Evolutionary conservation across 768 basidiomycete genomes (phyloP), one percentile per base, ranked within the genome.

Genomic region (Leccinum variicolor): DNA sequence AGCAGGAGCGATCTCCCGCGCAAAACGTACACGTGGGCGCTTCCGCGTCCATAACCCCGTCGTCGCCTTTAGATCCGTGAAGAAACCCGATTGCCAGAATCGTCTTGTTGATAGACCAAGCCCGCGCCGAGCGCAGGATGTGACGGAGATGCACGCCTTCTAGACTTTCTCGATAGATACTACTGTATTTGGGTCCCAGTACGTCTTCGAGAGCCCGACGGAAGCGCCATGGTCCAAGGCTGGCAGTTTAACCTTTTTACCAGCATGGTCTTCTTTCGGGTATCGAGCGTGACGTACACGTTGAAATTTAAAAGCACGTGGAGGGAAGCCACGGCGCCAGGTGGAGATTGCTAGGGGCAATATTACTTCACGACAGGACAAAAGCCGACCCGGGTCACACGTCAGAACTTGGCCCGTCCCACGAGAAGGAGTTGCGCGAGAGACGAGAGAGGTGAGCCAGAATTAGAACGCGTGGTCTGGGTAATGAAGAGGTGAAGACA

Each of bases 241-340:
- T 34, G 34, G 34, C 19, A 57, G 34, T 58, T 56, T 58, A 57
- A 57, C 55, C 34, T 56, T 57, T 56, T 57, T 34, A 23, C 56
- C 31, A 34, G 15, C 25, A 19, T 28, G 23, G 21, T 45, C 55
- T 56, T 46, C 36, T 56, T 43, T 31, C 34, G 31, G 6, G 21
- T 29, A 25, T 3, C 25, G 55, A 46, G 10, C n/a, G 25, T 47
- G 45, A 57, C 56, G 54, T 56, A 56, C 56, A 31, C 56, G 43
- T n/a, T 56, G 41, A 26, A 56, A 45, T 41, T 41, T 1, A 41
- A 41, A 41, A 41, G 10, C 39, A n/a, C 25, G 21, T 34, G 21
- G 19, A 43, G 3, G n/a, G n/a, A 17, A 15, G 53, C 36, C 6
- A 33, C 31, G 31, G 31, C 14, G 50, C 29, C n/a, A 6, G 19